Evolutionary conservation across 108 stramenopile species (phyloP).

Genomic region (Cylindrotheca closterium): DNA sequence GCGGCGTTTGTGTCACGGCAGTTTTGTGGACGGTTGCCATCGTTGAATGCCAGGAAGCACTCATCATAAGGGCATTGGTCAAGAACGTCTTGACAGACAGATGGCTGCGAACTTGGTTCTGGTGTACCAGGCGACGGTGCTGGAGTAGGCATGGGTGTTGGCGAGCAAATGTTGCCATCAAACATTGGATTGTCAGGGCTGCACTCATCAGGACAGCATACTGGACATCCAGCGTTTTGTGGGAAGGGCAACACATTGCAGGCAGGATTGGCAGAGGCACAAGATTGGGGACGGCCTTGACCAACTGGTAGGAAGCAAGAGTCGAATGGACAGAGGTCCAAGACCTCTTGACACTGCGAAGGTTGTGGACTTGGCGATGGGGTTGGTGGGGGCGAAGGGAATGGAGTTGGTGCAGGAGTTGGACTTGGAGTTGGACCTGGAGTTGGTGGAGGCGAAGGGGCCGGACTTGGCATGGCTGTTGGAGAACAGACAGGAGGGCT

Average conservation of each 20-base stretch:
- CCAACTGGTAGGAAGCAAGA: not conserved
- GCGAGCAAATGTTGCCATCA: not conserved
- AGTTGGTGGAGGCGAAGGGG: not conserved
- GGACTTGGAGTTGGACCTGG: not conserved
- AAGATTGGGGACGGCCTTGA: not conserved
- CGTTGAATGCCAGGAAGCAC: not conserved
- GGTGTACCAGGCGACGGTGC: not conserved
- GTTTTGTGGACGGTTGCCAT: not conserved
- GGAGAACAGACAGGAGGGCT: not conserved
- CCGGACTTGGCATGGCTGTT: not conserved
- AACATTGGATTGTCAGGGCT: not conserved
- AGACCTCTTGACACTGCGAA: not conserved
- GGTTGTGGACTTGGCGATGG: not conserved
- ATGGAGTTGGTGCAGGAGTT: not conserved
- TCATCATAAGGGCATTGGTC: not conserved
- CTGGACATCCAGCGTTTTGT: not conserved
- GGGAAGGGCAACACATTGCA: not conserved
- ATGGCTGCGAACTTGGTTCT: not conserved
- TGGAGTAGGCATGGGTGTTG: not conserved
- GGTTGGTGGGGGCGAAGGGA: not conserved
- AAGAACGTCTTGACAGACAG: not conserved
- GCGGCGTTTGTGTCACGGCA: not conserved
- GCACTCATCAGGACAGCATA: not conserved
- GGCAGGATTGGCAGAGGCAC: not conserved
- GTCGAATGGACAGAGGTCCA: not conserved